Percentiles rank a stretch among this genome's conserved stretches.
These are phyloP conservation scores for Hyaloperonospora arabidopsidis DNA, from an alignment of 352 stramenopile genomes.

Conservation along the genomic window DNA sequence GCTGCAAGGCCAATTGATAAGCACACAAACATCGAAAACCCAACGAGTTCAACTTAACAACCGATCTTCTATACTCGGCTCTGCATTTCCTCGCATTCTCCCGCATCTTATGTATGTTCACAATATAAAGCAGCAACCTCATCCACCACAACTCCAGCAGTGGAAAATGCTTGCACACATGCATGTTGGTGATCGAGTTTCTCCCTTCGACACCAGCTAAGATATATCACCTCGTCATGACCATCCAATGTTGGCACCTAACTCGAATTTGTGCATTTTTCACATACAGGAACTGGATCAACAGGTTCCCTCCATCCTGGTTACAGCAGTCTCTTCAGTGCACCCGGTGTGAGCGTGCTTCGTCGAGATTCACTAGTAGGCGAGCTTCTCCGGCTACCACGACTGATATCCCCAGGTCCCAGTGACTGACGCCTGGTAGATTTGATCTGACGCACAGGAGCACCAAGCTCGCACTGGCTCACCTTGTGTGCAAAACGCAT, in stretches of 20 bases:
- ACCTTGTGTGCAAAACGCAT: conserved; percentile 96
- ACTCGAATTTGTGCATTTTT: not conserved
- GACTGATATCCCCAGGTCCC: conserved; percentile 20
- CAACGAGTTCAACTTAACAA: too few species aligned
- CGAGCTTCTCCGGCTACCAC: conserved; percentile 20
- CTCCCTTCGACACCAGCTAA: not conserved
- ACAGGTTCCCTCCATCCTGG: conserved; percentile 1
- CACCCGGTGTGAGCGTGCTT: conserved; percentile 32
- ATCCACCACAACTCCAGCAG: too few species aligned
- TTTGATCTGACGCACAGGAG: conserved; percentile 87
- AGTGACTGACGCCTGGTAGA: conserved; percentile 28
- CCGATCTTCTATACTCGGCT: too few species aligned
- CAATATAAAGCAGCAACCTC: conserved; percentile 7
- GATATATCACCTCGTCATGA: too few species aligned
- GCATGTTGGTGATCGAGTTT: conserved; percentile 20
- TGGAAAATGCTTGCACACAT: conserved; percentile 10
- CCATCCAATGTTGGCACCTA: too few species aligned
- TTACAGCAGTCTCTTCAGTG: conserved; percentile 25
- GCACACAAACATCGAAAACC: too few species aligned
- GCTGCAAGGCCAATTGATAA: too few species aligned
- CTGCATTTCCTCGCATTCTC: conserved; percentile 12
- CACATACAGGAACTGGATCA: conserved; percentile 1
- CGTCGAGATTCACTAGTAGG: conserved; percentile 26
- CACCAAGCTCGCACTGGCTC: conserved; percentile 95
- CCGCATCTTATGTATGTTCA: conserved; percentile 10